A percentile compares a stretch with the other conserved stretches of the same genome.
phyloP scores from a whole-genome alignment of 306 rosid genomes.

The Fagus sylvatica region DNA sequence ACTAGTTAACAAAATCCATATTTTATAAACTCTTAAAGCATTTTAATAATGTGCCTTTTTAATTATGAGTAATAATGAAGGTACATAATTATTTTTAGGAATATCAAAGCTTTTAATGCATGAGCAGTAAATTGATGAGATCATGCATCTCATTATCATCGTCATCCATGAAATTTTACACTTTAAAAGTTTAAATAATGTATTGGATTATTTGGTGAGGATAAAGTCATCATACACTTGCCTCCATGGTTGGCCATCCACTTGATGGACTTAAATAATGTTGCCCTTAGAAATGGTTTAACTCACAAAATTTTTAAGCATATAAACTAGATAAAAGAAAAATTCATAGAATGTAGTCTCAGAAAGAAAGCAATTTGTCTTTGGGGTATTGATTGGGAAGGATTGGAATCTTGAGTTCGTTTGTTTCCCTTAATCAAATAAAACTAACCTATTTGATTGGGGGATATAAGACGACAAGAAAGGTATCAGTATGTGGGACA shows the following conservation, averaged over 20 bases:
- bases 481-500: conserved; percentile 21
- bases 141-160: not conserved
- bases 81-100: conserved; percentile 3
- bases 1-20: too few relatives aligned
- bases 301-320: not conserved
- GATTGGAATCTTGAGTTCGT: conserved; percentile 7
- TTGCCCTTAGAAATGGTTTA: not conserved
- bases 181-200: too few relatives aligned
- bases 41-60: not conserved
- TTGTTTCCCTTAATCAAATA: conserved; percentile 3
- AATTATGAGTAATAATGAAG: too few relatives aligned
- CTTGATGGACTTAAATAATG: not conserved
- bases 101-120: not conserved
- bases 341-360: not conserved
- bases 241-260: not conserved
- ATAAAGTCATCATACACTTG: not conserved
- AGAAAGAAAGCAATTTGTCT: not conserved
- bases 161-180: not conserved
- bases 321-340: not conserved
- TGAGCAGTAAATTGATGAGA: not conserved
- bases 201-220: not conserved
- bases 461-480: conserved; percentile 22
- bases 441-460: conserved; percentile 11
- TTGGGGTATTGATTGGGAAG: conserved; percentile 14
- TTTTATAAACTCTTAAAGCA: not conserved